Evolutionary conservation across 495 filamentous ascomycete species (phyloP), one percentile per base, ranked within the genome.

Genomic region (Neurospora sp.): DNA sequence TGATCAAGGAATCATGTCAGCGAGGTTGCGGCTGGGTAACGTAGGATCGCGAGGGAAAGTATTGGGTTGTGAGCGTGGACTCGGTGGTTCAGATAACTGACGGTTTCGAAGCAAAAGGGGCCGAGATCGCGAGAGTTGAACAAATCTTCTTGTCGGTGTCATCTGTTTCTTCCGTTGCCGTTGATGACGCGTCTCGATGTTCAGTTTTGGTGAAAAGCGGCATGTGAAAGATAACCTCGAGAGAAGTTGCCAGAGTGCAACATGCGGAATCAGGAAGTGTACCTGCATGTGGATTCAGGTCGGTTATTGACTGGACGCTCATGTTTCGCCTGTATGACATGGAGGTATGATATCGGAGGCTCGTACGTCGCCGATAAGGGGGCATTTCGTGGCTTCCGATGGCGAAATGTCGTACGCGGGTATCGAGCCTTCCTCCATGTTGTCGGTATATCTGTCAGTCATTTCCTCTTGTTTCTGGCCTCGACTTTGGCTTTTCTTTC

Each of bases 321-420:
- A 37, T 65, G 53, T 65, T 16, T 8, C 53, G 53, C 53, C 3
- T 65, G 53, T 65, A 65, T 65, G 27, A 65, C 53, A 16, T 18
- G 1, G 53, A 31, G 53, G 53, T 35, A 35, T 35, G 14, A 65
- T 18, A 18, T 65, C 27, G 14, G 27, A 35, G 27, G 0, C 18
- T 65, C 14, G 53, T 65, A 65, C 53, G 53, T 65, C 27, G 53
- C 22, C 14, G 53, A 65, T 65, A 65, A 65, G 53, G 53, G 53
- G 1, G 0, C 2, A 31, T 8, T 35, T 65, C 14, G 53, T 65
- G 7, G 27, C 31, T 65, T 65, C 53, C 53, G 53, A 65, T 65
- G 27, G 53, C 27, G 27, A 65, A 35, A 65, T 65, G 53, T 65
- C 16, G 53, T 65, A 35, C 53, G 27, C 53, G 27, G 27, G 16